phyloP scores from a whole-genome alignment of 2,329 filamentous ascomycete genomes.

The Alternaria hordeiaustralica region DNA sequence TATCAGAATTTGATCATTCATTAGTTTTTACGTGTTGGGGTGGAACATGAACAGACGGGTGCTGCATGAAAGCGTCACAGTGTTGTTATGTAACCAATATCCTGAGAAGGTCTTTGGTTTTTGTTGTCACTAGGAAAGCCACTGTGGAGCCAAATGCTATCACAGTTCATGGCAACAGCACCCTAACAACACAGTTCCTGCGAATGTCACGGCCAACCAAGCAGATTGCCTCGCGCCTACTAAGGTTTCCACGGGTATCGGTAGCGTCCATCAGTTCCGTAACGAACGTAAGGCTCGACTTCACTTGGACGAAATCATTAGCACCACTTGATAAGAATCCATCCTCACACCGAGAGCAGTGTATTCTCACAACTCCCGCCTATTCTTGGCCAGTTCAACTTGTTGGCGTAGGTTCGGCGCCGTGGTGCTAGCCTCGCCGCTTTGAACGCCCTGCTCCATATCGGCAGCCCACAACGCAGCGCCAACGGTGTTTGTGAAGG shows the following conservation, averaged over 20 bases:
- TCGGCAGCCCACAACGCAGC: constrained; percentile 95
- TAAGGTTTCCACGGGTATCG: constrained; percentile 46
- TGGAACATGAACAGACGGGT: not conserved
- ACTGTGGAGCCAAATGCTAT: not conserved
- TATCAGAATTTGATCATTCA: not conserved
- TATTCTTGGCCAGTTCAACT: constrained; percentile 40
- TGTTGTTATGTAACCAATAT: not conserved
- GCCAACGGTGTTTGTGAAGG: constrained; percentile 90
- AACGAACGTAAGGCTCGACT: constrained; percentile 10
- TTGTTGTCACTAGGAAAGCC: not conserved
- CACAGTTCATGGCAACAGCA: not conserved
- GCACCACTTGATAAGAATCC: constrained; percentile 6
- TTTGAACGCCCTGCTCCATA: constrained; percentile 62
- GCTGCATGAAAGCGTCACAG: not conserved
- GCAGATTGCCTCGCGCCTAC: constrained; percentile 39
- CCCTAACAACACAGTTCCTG: not conserved
- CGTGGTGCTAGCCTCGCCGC: constrained; percentile 32
- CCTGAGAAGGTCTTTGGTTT: not conserved
- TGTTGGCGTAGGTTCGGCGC: constrained; percentile 47
- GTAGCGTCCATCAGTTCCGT: constrained; percentile 24
- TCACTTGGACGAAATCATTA: constrained; percentile 16
- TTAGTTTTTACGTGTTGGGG: not conserved
- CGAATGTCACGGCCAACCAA: constrained; percentile 34
- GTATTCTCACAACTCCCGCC: constrained; percentile 42
- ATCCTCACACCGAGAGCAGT: not conserved